These are phyloP conservation scores for Inonotus hispidus DNA, from an alignment of 1,284 basidiomycete species.

Conservation along the genomic window DNA sequence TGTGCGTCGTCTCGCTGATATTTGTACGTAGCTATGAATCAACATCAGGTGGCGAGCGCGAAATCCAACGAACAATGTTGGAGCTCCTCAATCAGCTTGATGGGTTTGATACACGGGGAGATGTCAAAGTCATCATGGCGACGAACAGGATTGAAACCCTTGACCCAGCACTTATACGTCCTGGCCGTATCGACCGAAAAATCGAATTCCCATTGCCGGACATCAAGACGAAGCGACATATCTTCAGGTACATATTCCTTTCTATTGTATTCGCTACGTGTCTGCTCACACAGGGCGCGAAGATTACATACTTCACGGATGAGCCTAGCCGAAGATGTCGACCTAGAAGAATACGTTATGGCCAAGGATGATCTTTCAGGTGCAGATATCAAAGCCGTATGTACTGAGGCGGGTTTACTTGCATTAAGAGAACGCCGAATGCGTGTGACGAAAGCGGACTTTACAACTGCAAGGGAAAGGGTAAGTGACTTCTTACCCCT, in stretches of 20 bases:
- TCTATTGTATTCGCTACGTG: not conserved
- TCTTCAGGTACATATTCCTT: slow-evolving; percentile 70
- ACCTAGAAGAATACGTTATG: slow-evolving; percentile 94
- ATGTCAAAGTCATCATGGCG: slow-evolving; percentile 97
- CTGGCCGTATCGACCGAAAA: slow-evolving; percentile 98
- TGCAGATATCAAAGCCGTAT: slow-evolving; percentile 97
- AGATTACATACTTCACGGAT: slow-evolving; percentile 95
- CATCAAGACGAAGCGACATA: slow-evolving; percentile 95
- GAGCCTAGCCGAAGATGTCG: slow-evolving; percentile 89
- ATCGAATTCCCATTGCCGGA: slow-evolving; percentile 96
- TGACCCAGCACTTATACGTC: slow-evolving; percentile 95
- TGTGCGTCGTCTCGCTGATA: slow-evolving; percentile 20
- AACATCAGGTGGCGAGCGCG: slow-evolving; percentile 95
- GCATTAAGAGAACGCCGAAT: slow-evolving; percentile 94
- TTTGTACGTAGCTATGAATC: slow-evolving; percentile 76
- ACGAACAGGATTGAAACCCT: slow-evolving; percentile 93
- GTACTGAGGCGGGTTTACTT: slow-evolving; percentile 93
- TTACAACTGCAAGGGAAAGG: slow-evolving; percentile 85
- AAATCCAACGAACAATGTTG: slow-evolving; percentile 99
- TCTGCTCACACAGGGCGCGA: not conserved
- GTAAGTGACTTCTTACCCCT: slow-evolving; percentile 35
- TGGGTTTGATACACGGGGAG: slow-evolving; percentile 97
- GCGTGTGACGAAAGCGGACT: slow-evolving; percentile 93
- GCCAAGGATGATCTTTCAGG: slow-evolving; percentile 96
- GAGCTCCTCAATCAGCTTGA: slow-evolving; percentile 98